phyloP scores from a whole-genome alignment of 2,329 filamentous ascomycete species.

The Taxawa tesnikishii region DNA sequence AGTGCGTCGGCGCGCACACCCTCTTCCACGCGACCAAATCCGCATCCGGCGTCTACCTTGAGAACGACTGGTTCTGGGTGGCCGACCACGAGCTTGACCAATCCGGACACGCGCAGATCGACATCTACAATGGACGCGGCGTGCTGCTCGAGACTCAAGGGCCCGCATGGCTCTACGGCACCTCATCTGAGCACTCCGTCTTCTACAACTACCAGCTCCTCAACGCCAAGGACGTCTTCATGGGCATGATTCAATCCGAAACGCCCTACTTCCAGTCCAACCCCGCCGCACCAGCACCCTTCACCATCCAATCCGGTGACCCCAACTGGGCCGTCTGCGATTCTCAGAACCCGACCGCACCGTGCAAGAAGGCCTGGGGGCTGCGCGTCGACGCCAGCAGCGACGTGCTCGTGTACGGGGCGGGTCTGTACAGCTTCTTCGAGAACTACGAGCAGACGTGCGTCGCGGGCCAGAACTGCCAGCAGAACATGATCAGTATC shows the following conservation, averaged over 20 bases:
- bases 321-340: slow-evolving; percentile 27
- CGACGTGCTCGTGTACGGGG: slow-evolving; percentile 33
- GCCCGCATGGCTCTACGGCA: slow-evolving; percentile 63
- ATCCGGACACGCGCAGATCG: slow-evolving; percentile 81
- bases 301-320: slow-evolving; percentile 33
- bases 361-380: slow-evolving; percentile 27
- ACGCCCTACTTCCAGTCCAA: slow-evolving; percentile 61
- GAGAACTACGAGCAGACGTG: slow-evolving; percentile 43
- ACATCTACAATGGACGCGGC: slow-evolving; percentile 79
- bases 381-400: slow-evolving; percentile 26
- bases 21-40: slow-evolving; percentile 43
- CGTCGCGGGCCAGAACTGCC: slow-evolving; percentile 34
- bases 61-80: slow-evolving; percentile 89
- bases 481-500: slow-evolving; percentile 36
- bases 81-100: slow-evolving; percentile 90
- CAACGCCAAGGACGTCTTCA: slow-evolving; percentile 48
- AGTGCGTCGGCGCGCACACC: slow-evolving; percentile 63
- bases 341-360: slow-evolving; percentile 9
- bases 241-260: slow-evolving; percentile 56
- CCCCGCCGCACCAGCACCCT: slow-evolving; percentile 47
- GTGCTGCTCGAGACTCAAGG: slow-evolving; percentile 66
- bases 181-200: slow-evolving; percentile 51
- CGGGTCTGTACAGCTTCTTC: slow-evolving; percentile 48
- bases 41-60: slow-evolving; percentile 57
- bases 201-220: slow-evolving; percentile 61